phyloP scores from a whole-genome alignment of 2,329 filamentous ascomycete genomes.

The Aureobasidium mangrovei region DNA sequence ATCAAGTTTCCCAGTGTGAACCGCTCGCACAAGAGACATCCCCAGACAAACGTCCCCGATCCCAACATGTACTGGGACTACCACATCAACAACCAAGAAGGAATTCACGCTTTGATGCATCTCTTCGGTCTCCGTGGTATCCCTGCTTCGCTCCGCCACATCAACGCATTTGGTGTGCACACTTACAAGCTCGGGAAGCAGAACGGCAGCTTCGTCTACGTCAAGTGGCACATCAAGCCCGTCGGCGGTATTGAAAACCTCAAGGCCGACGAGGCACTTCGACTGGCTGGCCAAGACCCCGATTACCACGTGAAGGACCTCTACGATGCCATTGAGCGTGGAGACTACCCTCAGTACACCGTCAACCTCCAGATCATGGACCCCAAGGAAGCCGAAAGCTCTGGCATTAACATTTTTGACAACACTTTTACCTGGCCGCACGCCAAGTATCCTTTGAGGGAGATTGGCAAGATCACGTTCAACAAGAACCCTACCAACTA shows the following conservation, averaged over 20 bases:
- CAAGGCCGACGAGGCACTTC: conserved; percentile 29
- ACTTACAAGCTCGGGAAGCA: conserved; percentile 31
- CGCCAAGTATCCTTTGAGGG: conserved; percentile 39
- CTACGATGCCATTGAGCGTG: conserved; percentile 37
- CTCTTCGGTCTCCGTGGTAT: conserved; percentile 43
- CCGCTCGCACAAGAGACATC: conserved; percentile 27
- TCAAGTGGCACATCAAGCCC: conserved; percentile 44
- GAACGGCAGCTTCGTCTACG: conserved; percentile 42
- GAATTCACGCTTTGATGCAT: conserved; percentile 42
- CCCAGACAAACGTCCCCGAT: conserved; percentile 27
- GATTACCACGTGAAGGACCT: conserved; percentile 33
- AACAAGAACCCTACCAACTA: conserved; percentile 54
- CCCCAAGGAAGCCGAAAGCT: conserved; percentile 41
- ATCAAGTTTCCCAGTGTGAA: conserved; percentile 35
- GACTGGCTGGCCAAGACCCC: conserved; percentile 29
- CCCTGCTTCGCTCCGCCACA: conserved; percentile 37
- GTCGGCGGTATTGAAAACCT: conserved; percentile 40
- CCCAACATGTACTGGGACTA: conserved; percentile 30
- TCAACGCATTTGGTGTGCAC: conserved; percentile 42
- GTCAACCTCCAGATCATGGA: conserved; percentile 48
- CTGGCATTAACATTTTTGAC: conserved; percentile 46
- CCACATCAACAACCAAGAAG: conserved; percentile 38
- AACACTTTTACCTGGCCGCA: conserved; percentile 49
- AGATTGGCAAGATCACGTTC: conserved; percentile 44
- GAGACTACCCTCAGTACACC: conserved; percentile 43